Evolutionary conservation across 148 eudicot species (phyloP), one percentile per base, ranked within the genome.

Genomic region (Silene conica): DNA sequence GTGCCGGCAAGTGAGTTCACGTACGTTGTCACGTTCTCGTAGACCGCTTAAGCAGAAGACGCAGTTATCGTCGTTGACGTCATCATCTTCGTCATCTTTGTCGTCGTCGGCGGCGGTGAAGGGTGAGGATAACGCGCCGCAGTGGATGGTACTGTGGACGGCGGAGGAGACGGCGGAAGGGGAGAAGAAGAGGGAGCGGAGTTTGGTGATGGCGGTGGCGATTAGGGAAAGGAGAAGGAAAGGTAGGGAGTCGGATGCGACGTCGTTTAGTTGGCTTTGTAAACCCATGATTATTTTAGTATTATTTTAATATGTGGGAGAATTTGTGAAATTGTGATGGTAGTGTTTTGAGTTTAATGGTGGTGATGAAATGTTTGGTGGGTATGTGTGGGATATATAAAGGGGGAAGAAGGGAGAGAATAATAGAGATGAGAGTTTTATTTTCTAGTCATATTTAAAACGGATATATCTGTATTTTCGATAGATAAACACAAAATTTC

Each of bases 191-290:
- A 88, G 70, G 68, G 90, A 84, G 10, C 87, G 91, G 77, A 89
- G 73, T 73, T 85, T 80, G 65, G 60, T 50, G 48, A 88, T 73
- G 73, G 72, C 69, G 77, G 70, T 76, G 67, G 86, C 90, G 67
- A 89, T 45, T 59, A 86, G 71, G 50, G 89, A 74, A 1, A 88
- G 67, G 1, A 85, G 25, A 56, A 89, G 67, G 62, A 89, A 78
- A 0, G 87, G 84, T 78, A 88, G 65, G 2, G 97, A 92, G 68
- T 89, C 95, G 0, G 91, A 84, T 18, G 88, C 79, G 45, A 87
- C 84, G 81, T 92, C 97, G 80, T 80, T 85, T 25, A 89, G 76
- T 45, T 89, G 95, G 70, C 76, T 78, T 8, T 92, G 92, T 76
- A 92, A 73, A 0, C 97, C 97, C 97, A 92, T 92, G 15, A 19